Percentiles rank a stretch among this genome's conserved stretches.
These are phyloP conservation scores for Tulasnella sp. DNA, from an alignment of 768 basidiomycete species.

Conservation along the genomic window DNA sequence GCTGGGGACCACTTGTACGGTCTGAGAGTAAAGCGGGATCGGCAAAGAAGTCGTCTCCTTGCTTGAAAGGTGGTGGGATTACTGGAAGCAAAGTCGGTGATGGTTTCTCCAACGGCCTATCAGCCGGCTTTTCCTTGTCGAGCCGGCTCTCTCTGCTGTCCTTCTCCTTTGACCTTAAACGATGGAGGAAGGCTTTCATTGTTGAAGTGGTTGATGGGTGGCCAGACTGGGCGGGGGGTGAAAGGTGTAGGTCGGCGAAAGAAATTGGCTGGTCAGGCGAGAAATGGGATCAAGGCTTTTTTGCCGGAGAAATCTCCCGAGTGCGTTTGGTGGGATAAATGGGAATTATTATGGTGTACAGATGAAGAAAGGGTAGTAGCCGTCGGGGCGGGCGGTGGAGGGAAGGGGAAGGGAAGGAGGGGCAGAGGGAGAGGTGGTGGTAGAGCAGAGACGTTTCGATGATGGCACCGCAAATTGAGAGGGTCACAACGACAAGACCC, in stretches of 20 bases:
- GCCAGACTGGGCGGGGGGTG: neutral
- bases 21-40: neutral
- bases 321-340: neutral
- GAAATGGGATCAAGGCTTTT: neutral
- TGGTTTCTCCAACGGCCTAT: neutral
- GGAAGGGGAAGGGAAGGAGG: neutral
- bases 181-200: slow-evolving; percentile 8
- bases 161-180: slow-evolving; percentile 1
- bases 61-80: slow-evolving; percentile 8
- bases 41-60: slow-evolving; percentile 7
- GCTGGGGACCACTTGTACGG: neutral
- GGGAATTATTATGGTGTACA: slow-evolving; percentile 3
- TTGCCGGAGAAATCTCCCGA: slow-evolving; percentile 3
- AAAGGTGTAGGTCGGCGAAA: neutral
- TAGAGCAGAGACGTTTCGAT: neutral
- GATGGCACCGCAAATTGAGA: slow-evolving; percentile 4
- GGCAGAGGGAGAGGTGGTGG: neutral
- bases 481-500: neutral
- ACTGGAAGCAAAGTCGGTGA: neutral
- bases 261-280: slow-evolving; percentile 1
- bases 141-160: neutral
- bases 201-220: neutral
- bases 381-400: neutral
- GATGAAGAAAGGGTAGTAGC: slow-evolving; percentile 4
- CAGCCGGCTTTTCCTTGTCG: neutral